A percentile compares a stretch with the other conserved stretches of the same genome.
Conservation (phyloP, 2,329 filamentous ascomycete species). For the Verticillium tricorpus region DNA sequence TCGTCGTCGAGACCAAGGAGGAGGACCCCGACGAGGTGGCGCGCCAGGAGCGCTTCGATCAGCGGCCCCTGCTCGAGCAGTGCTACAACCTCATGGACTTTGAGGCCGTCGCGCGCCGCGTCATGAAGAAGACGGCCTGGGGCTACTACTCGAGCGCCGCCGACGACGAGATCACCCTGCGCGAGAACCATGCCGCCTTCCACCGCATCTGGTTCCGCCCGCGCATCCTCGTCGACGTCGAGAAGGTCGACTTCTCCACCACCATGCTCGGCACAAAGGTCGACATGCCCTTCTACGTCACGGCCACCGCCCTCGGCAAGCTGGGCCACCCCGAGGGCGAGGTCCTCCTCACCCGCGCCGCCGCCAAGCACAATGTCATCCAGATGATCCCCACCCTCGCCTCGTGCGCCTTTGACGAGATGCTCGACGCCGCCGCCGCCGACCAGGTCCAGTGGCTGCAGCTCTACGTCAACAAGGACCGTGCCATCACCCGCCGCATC, state of each 20-base stretch:
- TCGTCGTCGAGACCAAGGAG: slow-evolving; percentile 63
- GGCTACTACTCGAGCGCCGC: slow-evolving; percentile 95
- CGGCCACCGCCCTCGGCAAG: slow-evolving; percentile 92
- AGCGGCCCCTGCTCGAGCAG: slow-evolving; percentile 76
- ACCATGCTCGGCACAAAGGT: slow-evolving; percentile 89
- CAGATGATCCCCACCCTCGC: slow-evolving; percentile 99
- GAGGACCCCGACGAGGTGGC: slow-evolving; percentile 57
- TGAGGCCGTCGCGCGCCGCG: slow-evolving; percentile 80
- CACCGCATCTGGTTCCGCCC: slow-evolving; percentile 98
- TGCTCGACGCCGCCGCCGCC: slow-evolving; percentile 74
- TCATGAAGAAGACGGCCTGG: slow-evolving; percentile 98
- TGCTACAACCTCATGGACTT: slow-evolving; percentile 97
- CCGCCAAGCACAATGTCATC: slow-evolving; percentile 80
- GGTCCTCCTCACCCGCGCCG: slow-evolving; percentile 80
- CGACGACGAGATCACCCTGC: slow-evolving; percentile 61
- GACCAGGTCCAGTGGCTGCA: slow-evolving; percentile 95
- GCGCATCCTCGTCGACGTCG: slow-evolving; percentile 82
- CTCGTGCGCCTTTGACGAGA: slow-evolving; percentile 96
- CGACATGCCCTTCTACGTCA: slow-evolving; percentile 90
- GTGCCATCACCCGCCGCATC: slow-evolving; percentile 82
- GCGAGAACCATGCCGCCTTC: slow-evolving; percentile 93
- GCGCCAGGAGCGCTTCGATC: slow-evolving; percentile 66
- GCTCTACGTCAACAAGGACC: slow-evolving; percentile 95
- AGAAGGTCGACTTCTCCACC: slow-evolving; percentile 78
- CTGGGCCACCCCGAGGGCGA: slow-evolving; percentile 92